Evolutionary conservation across 2,329 filamentous ascomycete species (phyloP), one percentile per base, ranked within the genome.

Genomic region (Apiospora phragmitis): DNA sequence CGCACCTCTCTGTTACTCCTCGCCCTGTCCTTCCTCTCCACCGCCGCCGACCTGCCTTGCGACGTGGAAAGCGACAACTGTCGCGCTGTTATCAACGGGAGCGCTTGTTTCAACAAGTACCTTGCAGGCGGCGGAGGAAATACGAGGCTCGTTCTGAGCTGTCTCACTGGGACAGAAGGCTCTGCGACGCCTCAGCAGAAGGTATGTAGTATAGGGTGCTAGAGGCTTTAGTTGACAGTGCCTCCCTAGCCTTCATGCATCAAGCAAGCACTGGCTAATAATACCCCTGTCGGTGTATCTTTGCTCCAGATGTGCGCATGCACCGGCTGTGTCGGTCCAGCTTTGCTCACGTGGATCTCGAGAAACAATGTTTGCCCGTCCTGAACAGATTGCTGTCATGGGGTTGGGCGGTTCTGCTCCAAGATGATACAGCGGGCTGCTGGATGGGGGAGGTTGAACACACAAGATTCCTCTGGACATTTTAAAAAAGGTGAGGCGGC

Each of bases 131-230:
- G 68, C 35, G 51, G 62, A 41, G 62, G 62, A 35, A 69, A 65
- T 43, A 35, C 68, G 8, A 62, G 55, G 18, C 55, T 62, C 16
- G 62, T 69, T 41, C 24, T 69, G 38, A 69, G 51, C 24, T 69
- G 68, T 32, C 51, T 69, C 12, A 41, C 68, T 59, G 68, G 68
- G 24, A 69, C 68, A n/a, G 68, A 69, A 35, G 68, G 68, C 38
- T 69, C 68, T 1, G 68, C 68, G 5, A 69, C 68, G n/a, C 68
- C 68, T 29, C 68, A 69, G 51, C 68, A 69, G n/a, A 69, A 69
- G 68, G 68, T 69, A 47, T 45, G 51, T n/a, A 24, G 12, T 38
- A 62, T 29, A 16, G 2, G 3, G 16, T 12, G 32, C 7, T 4
- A 7, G 29, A 32, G 24, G 14, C 29, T 11, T 16, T 14, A 1